Percentiles rank a stretch among this genome's conserved stretches.
Conservation (phyloP, 2,329 filamentous ascomycete species). For the Metarhizium anisopliae region DNA sequence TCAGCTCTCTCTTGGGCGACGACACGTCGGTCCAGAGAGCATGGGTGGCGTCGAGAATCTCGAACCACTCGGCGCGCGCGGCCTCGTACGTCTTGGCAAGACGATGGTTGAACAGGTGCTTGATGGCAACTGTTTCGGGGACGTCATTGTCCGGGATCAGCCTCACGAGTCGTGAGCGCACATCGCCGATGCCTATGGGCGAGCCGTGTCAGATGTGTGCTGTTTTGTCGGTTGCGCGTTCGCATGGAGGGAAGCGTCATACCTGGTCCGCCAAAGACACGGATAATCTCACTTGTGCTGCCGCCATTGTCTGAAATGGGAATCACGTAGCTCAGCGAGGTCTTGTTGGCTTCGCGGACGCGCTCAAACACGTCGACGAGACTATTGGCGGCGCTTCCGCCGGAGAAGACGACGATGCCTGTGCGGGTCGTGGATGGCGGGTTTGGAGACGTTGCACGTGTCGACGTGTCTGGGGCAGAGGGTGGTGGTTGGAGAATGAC, state of each 20-base stretch:
- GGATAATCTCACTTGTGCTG: slow-evolving; percentile 84
- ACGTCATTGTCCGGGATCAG: slow-evolving; percentile 64
- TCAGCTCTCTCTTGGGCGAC: slow-evolving; percentile 65
- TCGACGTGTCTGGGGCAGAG: not conserved
- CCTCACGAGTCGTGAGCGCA: slow-evolving; percentile 63
- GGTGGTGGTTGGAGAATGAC: not conserved
- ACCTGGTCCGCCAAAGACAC: slow-evolving; percentile 92
- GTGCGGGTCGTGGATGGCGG: slow-evolving; percentile 9
- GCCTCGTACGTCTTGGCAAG: slow-evolving; percentile 48
- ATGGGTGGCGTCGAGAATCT: slow-evolving; percentile 78
- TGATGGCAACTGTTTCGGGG: slow-evolving; percentile 65
- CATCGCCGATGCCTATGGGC: slow-evolving; percentile 44
- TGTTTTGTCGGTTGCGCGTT: slow-evolving; percentile 9
- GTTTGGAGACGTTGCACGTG: slow-evolving; percentile 12
- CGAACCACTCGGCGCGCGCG: slow-evolving; percentile 75
- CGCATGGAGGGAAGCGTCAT: slow-evolving; percentile 5
- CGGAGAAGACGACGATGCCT: slow-evolving; percentile 75
- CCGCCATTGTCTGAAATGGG: slow-evolving; percentile 95
- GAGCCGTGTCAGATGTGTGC: not conserved
- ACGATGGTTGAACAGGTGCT: slow-evolving; percentile 79
- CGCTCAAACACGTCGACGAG: slow-evolving; percentile 82
- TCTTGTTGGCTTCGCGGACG: slow-evolving; percentile 54
- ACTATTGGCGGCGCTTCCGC: slow-evolving; percentile 88
- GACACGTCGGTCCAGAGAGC: slow-evolving; percentile 63
- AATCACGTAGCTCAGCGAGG: slow-evolving; percentile 74